Percentiles rank a stretch among this genome's conserved stretches.
phyloP scores from a whole-genome alignment of 2,329 filamentous ascomycete species.

The Elsinoe ampelina region DNA sequence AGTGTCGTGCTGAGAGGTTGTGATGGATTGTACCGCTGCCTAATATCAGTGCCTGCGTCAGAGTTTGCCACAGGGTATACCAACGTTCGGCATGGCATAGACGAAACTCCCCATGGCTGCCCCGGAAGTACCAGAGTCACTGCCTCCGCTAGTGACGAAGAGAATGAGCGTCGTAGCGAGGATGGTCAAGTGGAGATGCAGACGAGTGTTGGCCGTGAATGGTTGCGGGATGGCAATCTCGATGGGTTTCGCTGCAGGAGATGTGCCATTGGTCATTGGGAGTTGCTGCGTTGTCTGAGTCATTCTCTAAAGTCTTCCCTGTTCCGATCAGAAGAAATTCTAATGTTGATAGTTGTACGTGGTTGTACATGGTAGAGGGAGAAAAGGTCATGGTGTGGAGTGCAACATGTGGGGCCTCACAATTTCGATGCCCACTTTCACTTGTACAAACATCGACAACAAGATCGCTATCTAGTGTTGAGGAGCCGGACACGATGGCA shows the following conservation, averaged over 20 bases:
- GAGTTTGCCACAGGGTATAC: constrained; percentile 18
- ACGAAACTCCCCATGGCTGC: constrained; percentile 73
- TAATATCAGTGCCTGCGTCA: constrained; percentile 35
- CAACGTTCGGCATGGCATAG: constrained; percentile 84
- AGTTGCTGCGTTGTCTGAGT: not conserved
- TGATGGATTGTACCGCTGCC: constrained; percentile 35
- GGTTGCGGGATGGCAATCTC: constrained; percentile 51
- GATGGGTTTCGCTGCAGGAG: constrained; percentile 33
- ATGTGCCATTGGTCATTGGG: constrained; percentile 22
- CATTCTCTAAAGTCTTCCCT: not conserved
- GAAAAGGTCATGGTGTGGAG: not conserved
- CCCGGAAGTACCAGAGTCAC: constrained; percentile 34
- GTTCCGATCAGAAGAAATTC: not conserved
- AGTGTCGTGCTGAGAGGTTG: constrained; percentile 70
- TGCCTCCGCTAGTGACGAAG: constrained; percentile 47
- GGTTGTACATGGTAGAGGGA: not conserved
- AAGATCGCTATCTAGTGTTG: not conserved
- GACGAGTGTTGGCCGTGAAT: constrained; percentile 45
- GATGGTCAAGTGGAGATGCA: constrained; percentile 50
- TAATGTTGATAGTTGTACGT: not conserved
- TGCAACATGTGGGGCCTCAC: not conserved
- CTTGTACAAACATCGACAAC: not conserved
- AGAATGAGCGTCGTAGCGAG: constrained; percentile 44
- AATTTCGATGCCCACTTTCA: not conserved
- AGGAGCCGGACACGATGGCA: not conserved